Evolutionary conservation across 1,284 basidiomycete species (phyloP).

Genomic region (Ceratobasidium sp.): DNA sequence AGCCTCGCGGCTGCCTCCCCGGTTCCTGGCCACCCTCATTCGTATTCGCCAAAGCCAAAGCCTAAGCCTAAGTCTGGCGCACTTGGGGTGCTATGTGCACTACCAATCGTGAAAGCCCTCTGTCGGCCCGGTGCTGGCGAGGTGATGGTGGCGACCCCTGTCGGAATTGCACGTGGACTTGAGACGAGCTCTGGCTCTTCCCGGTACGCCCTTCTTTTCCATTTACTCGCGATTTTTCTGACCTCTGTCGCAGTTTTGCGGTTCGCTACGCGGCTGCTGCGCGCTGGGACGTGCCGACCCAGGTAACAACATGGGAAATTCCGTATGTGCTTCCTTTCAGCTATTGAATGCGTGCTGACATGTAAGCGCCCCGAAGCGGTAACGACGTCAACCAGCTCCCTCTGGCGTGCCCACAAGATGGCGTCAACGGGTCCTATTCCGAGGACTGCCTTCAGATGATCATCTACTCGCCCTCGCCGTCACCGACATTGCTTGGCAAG

Average conservation of each 20-base stretch:
- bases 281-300: conserved; percentile 67
- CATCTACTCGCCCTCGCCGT: conserved; percentile 69
- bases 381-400: conserved; percentile 68
- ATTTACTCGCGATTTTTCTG: not conserved
- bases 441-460: conserved; percentile 85
- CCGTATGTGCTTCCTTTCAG: conserved; percentile 63
- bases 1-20: conserved; percentile 11
- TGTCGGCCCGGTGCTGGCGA: conserved; percentile 16
- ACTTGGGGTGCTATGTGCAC: not conserved
- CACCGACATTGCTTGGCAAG: conserved; percentile 52
- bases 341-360: not conserved
- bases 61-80: not conserved
- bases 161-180: conserved; percentile 33
- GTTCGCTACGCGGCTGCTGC: conserved; percentile 72
- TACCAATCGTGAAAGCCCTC: not conserved
- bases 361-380: conserved; percentile 53
- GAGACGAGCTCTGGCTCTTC: conserved; percentile 2
- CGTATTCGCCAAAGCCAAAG: not conserved
- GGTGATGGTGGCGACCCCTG: not conserved
- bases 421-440: conserved; percentile 58
- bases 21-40: conserved; percentile 19
- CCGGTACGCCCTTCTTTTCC: conserved; percentile 1
- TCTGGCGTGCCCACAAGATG: conserved; percentile 74
- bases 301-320: conserved; percentile 66
- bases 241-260: conserved; percentile 56